Evolutionary conservation across 129 eudicot genomes (phyloP).

Genomic region (Flaveria sonorensis): DNA sequence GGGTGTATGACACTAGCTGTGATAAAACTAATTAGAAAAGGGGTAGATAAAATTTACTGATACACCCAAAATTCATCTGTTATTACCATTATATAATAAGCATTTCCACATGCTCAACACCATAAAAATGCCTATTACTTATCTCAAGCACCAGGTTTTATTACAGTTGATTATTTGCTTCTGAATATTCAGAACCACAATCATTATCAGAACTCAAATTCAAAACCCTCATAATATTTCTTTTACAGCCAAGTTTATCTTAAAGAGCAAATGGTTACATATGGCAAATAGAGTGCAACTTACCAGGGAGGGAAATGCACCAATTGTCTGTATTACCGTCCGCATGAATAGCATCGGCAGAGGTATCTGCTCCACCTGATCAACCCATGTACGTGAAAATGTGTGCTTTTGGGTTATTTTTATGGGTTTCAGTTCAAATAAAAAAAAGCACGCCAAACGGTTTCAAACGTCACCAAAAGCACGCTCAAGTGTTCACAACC

Average conservation of each 20-base stretch:
- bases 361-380: constrained; percentile 99
- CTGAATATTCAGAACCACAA: not conserved
- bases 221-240: constrained; percentile 10
- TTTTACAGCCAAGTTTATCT: constrained; percentile 5
- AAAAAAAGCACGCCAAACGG: not conserved
- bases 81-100: not conserved
- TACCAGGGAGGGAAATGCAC: constrained; percentile 93
- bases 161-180: not conserved
- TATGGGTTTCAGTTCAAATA: not conserved
- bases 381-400: not conserved
- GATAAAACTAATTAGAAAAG: not conserved
- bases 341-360: constrained; percentile 97
- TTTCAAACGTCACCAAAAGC: not conserved
- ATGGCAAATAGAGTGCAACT: not conserved
- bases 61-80: not conserved
- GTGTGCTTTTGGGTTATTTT: not conserved
- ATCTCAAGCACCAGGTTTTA: constrained; percentile 7
- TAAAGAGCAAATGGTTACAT: constrained; percentile 1
- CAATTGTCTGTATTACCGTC: constrained; percentile 88
- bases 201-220: not conserved
- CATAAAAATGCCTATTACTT: not conserved
- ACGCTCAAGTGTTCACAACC: not conserved
- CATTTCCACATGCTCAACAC: constrained; percentile 1
- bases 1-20: not conserved
- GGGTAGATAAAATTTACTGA: not conserved